Percentiles rank a stretch among this genome's conserved stretches.
Evolutionary conservation across 2,329 filamentous ascomycete species (phyloP).

Genomic region (Colletotrichum incanum): DNA sequence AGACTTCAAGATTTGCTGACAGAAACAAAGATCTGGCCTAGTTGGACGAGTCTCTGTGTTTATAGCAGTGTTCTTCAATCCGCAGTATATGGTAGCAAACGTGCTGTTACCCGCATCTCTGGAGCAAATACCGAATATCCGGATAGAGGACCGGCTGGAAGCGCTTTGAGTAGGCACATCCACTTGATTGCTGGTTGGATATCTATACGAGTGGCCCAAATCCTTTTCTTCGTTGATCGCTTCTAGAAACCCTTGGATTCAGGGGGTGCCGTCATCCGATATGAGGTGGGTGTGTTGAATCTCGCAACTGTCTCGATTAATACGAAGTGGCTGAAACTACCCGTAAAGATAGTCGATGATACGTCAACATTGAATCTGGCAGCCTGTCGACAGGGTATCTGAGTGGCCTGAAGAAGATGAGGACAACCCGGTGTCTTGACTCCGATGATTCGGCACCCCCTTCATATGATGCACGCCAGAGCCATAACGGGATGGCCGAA

Average conservation of each 20-base stretch:
- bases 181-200: background rate
- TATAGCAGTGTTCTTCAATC: background rate
- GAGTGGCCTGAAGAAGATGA: constrained; percentile 7
- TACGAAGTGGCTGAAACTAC: constrained; percentile 11
- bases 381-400: background rate
- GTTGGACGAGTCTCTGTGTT: background rate
- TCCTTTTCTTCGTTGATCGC: background rate
- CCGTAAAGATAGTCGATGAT: background rate
- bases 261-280: background rate
- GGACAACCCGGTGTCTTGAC: background rate
- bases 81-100: background rate
- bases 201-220: background rate
- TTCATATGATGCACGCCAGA: constrained; percentile 11
- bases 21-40: background rate
- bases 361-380: background rate
- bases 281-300: constrained; percentile 24
- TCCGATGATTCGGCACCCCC: background rate
- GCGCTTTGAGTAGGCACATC: constrained; percentile 5
- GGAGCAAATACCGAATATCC: background rate
- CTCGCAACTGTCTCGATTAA: constrained; percentile 4
- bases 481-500: constrained; percentile 19
- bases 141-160: background rate
- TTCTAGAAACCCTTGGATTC: constrained; percentile 12
- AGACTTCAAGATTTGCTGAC: background rate
- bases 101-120: background rate